These are phyloP conservation scores for Saturnispora kantuleensis DNA, from an alignment of 805 yeast genomes.

Conservation along the genomic window DNA sequence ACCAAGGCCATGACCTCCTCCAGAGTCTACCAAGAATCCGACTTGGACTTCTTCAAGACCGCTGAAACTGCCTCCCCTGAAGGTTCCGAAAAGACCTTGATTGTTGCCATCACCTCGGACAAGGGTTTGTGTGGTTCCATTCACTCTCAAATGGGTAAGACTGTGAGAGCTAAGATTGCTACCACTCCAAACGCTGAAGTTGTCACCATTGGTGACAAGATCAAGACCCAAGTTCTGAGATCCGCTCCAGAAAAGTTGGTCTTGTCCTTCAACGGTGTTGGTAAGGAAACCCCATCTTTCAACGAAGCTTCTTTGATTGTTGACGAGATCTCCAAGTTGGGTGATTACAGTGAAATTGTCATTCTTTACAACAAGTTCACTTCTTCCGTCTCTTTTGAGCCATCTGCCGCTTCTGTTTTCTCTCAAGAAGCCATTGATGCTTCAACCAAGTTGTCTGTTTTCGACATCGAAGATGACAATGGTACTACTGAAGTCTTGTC, in stretches of 20 bases:
- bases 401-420: constrained; percentile 57
- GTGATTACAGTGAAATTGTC: constrained; percentile 68
- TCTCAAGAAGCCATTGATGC: constrained; percentile 62
- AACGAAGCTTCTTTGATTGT: constrained; percentile 81
- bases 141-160: constrained; percentile 89
- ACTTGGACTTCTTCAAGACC: constrained; percentile 65
- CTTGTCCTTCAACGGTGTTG: constrained; percentile 80
- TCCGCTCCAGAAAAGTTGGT: constrained; percentile 59
- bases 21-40: constrained; percentile 74
- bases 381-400: constrained; percentile 85
- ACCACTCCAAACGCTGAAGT: constrained; percentile 64
- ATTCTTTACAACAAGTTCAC: constrained; percentile 81
- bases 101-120: constrained; percentile 88
- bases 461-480: constrained; percentile 66
- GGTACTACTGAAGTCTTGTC: constrained; percentile 58
- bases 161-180: constrained; percentile 59
- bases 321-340: constrained; percentile 65
- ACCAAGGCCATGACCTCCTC: constrained; percentile 89
- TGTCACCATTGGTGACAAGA: constrained; percentile 90
- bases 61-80: constrained; percentile 63
- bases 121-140: constrained; percentile 98
- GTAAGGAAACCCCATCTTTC: constrained; percentile 95
- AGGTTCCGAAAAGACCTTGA: constrained; percentile 47
- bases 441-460: constrained; percentile 78
- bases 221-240: constrained; percentile 82